phyloP scores from a whole-genome alignment of 306 rosid genomes.

The Cercis canadensis region DNA sequence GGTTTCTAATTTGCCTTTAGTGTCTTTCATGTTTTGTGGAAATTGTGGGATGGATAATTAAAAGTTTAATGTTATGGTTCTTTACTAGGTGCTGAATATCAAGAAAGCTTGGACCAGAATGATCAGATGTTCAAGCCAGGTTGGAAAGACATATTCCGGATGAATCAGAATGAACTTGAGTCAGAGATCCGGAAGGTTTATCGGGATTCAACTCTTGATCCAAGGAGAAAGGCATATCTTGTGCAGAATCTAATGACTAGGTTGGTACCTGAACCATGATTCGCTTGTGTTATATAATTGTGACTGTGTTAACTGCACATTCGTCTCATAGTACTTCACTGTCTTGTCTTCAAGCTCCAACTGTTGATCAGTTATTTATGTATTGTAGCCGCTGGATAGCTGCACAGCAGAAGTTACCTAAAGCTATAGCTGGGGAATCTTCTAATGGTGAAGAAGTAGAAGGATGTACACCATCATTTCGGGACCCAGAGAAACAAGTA shows the following conservation, averaged over 20 bases:
- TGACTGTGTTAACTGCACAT: slow-evolving; percentile 26
- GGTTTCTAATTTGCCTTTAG: slow-evolving; percentile 51
- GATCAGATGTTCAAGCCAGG: slow-evolving; percentile 99
- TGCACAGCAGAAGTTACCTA: slow-evolving; percentile 91
- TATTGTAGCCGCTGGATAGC: slow-evolving; percentile 96
- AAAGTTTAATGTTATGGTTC: slow-evolving; percentile 35
- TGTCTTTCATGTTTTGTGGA: slow-evolving; percentile 31
- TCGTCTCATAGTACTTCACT: slow-evolving; percentile 27
- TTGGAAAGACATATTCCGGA: slow-evolving; percentile 99
- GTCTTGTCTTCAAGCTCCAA: slow-evolving; percentile 34
- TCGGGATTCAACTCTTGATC: slow-evolving; percentile 93
- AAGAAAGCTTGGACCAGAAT: slow-evolving; percentile 82
- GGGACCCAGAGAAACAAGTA: slow-evolving; percentile 66
- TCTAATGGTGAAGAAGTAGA: slow-evolving; percentile 70
- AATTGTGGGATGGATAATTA: slow-evolving; percentile 25
- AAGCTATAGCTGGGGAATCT: slow-evolving; percentile 63
- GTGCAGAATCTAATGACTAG: slow-evolving; percentile 99
- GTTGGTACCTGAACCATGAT: slow-evolving; percentile 49
- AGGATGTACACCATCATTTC: slow-evolving; percentile 71
- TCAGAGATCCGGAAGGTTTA: slow-evolving; percentile 97
- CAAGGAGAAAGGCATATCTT: slow-evolving; percentile 96
- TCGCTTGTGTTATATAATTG: slow-evolving; percentile 32
- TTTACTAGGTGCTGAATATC: slow-evolving; percentile 67
- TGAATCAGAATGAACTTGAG: slow-evolving; percentile 98
- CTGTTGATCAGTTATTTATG: slow-evolving; percentile 34